Percentiles rank a stretch among this genome's conserved stretches.
These are phyloP conservation scores for Fusarium mundagurra DNA, from an alignment of 2,329 filamentous ascomycete species.

Conservation along the genomic window DNA sequence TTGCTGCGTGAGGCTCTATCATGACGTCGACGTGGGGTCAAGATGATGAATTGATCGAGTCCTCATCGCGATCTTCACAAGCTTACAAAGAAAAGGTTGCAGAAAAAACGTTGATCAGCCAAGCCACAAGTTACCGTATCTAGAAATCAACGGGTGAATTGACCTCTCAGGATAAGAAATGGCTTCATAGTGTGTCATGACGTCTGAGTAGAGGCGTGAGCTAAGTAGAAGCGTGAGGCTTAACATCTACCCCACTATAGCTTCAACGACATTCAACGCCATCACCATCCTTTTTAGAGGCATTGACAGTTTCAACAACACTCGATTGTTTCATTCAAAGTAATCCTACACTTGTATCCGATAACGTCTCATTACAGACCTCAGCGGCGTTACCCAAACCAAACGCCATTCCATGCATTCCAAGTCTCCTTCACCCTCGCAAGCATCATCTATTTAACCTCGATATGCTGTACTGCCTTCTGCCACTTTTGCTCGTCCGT, in stretches of 20 bases:
- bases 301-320: neutral
- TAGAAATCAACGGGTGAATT: neutral
- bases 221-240: slow-evolving; percentile 7
- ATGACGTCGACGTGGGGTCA: slow-evolving; percentile 40
- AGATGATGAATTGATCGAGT: slow-evolving; percentile 29
- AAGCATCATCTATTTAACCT: slow-evolving; percentile 43
- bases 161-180: neutral
- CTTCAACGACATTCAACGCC: slow-evolving; percentile 9
- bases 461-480: slow-evolving; percentile 71
- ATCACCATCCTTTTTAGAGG: neutral
- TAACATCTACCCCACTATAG: slow-evolving; percentile 3
- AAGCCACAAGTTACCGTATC: neutral
- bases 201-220: slow-evolving; percentile 11
- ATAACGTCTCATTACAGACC: neutral
- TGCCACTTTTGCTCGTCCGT: slow-evolving; percentile 88
- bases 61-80: slow-evolving; percentile 16
- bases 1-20: slow-evolving; percentile 4
- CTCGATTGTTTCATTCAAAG: slow-evolving; percentile 6
- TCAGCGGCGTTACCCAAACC: slow-evolving; percentile 14
- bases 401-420: slow-evolving; percentile 27
- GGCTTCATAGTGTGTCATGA: slow-evolving; percentile 2
- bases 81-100: slow-evolving; percentile 2
- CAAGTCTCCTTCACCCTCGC: neutral
- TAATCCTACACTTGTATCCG: slow-evolving; percentile 32
- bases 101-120: neutral